These are phyloP conservation scores for Blastocystis sp. DNA, from an alignment of 352 stramenopile genomes.

Conservation along the genomic window DNA sequence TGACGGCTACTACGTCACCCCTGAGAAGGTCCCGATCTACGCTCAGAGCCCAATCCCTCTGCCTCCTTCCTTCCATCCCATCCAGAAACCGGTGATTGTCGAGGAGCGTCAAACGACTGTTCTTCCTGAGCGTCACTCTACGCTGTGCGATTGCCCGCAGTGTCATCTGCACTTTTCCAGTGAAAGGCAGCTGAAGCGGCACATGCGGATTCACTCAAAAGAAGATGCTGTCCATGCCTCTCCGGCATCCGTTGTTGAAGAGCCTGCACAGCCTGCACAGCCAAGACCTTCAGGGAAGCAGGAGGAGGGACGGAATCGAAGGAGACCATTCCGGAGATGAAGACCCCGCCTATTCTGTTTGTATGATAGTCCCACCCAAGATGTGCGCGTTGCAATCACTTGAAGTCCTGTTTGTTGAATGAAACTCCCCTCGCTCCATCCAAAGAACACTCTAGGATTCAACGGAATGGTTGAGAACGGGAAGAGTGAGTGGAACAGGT, in stretches of 20 bases:
- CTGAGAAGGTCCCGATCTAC: neutral
- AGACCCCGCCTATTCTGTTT: no score
- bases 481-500: no score
- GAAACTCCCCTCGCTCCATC: neutral
- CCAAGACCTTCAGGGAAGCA: neutral
- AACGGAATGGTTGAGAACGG: no score
- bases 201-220: neutral
- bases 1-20: slow-evolving; percentile 13
- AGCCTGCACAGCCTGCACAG: neutral
- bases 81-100: neutral
- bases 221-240: neutral
- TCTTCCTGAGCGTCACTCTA: neutral
- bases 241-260: no score
- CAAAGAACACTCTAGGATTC: neutral
- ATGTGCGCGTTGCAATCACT: no score
- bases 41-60: neutral
- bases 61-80: slow-evolving; percentile 2
- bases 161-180: slow-evolving; percentile 21
- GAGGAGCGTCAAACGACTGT: neutral
- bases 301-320: neutral
- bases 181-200: slow-evolving; percentile 6
- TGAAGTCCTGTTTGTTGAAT: neutral
- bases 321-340: neutral
- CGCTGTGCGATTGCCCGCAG: neutral
- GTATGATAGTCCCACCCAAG: no score